Conservation (phyloP, 2,329 filamentous ascomycete genomes). For the Clonostachys chloroleuca region DNA sequence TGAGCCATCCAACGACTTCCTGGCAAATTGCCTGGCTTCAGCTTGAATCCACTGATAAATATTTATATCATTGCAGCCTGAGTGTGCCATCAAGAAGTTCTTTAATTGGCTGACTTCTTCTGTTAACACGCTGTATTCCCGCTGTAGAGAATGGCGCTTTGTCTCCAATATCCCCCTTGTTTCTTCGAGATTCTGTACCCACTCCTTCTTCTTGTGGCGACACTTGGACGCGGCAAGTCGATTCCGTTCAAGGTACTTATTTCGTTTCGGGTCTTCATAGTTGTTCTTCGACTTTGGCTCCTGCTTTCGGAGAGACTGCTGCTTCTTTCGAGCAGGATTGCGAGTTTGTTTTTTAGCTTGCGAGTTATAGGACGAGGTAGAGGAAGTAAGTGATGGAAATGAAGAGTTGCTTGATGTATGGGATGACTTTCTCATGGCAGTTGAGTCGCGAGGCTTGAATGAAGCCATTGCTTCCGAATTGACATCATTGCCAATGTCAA, state of each 20-base stretch:
- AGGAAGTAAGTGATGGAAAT: background rate
- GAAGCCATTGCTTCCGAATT: conserved; percentile 3
- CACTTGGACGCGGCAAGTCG: conserved; percentile 71
- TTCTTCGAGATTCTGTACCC: conserved; percentile 44
- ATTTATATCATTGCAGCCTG: conserved; percentile 44
- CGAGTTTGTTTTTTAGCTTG: background rate
- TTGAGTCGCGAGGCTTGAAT: conserved; percentile 2
- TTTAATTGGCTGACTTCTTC: conserved; percentile 42
- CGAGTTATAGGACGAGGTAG: background rate
- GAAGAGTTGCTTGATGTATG: conserved; percentile 5
- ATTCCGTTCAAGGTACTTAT: conserved; percentile 64
- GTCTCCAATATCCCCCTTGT: conserved; percentile 36
- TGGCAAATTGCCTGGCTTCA: conserved; percentile 44
- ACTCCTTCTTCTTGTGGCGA: conserved; percentile 60
- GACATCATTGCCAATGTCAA: background rate
- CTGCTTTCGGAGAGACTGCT: background rate
- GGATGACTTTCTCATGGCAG: conserved; percentile 7
- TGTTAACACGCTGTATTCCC: conserved; percentile 34
- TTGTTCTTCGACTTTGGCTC: conserved; percentile 3
- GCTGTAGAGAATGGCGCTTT: conserved; percentile 33
- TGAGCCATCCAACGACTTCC: conserved; percentile 10
- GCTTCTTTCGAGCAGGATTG: background rate
- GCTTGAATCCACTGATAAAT: conserved; percentile 49
- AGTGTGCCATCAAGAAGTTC: conserved; percentile 46
- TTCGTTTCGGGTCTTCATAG: conserved; percentile 37